Conservation (phyloP, 2,329 filamentous ascomycete species). For the Emydomyces testavorans region DNA sequence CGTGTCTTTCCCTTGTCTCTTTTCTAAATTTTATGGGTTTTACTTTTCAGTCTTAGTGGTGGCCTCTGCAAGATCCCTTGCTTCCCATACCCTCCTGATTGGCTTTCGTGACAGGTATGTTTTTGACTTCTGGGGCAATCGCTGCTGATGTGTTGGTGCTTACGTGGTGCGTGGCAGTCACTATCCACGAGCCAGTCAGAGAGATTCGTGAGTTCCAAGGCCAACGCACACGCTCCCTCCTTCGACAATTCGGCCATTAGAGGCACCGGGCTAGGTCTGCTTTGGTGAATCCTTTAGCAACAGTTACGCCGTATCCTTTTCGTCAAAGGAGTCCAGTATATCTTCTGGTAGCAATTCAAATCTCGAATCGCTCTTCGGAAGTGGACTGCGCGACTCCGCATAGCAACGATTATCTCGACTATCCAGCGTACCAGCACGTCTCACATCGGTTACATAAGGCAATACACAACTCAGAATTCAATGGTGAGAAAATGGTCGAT, state of each 20-base stretch:
- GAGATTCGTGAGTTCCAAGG: background rate
- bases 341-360: no score
- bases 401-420: no score
- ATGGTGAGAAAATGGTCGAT: slow-evolving; percentile 3
- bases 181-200: background rate
- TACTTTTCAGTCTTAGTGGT: background rate
- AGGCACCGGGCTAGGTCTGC: background rate
- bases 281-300: no score
- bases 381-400: no score
- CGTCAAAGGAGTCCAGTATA: no score
- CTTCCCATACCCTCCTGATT: background rate
- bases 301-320: no score
- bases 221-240: background rate
- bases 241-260: background rate
- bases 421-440: no score
- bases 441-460: background rate
- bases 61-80: background rate
- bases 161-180: background rate
- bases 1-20: background rate
- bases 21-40: no score
- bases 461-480: background rate
- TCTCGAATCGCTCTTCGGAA: no score
- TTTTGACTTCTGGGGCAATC: background rate
- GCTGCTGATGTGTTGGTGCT: slow-evolving; percentile 1
- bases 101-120: background rate